Percentiles rank a stretch among this genome's conserved stretches.
phyloP scores from a whole-genome alignment of 805 yeast genomes.

The Dipodascus geniculatus region DNA sequence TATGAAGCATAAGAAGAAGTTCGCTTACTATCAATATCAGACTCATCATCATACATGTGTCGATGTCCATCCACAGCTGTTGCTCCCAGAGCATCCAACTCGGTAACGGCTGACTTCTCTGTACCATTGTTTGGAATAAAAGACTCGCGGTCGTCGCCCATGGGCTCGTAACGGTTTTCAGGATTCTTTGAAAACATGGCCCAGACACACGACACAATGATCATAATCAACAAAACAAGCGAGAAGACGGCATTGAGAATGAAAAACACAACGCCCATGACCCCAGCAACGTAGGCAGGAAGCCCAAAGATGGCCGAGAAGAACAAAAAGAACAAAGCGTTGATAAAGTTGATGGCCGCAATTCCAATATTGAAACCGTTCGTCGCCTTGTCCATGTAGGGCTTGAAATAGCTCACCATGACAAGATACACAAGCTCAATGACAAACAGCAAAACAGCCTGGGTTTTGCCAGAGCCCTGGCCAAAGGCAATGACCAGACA shows the following conservation, averaged over 20 bases:
- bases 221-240: conserved; percentile 66
- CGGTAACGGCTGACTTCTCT: conserved; percentile 29
- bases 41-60: not conserved
- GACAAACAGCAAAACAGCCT: conserved; percentile 63
- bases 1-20: not conserved
- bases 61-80: conserved; percentile 25
- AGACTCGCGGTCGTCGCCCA: conserved; percentile 94
- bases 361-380: conserved; percentile 87
- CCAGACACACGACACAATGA: conserved; percentile 75
- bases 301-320: conserved; percentile 76
- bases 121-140: conserved; percentile 40
- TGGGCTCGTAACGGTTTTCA: conserved; percentile 88
- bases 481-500: conserved; percentile 79
- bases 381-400: conserved; percentile 90
- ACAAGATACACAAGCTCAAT: conserved; percentile 64
- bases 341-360: conserved; percentile 65
- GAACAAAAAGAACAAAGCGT: conserved; percentile 78
- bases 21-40: not conserved
- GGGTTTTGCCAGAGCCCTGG: conserved; percentile 71
- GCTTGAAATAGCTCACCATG: conserved; percentile 58
- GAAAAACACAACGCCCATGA: conserved; percentile 84
- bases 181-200: conserved; percentile 86
- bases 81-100: conserved; percentile 64
- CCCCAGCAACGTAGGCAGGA: conserved; percentile 80
- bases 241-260: conserved; percentile 85